Evolutionary conservation across 2,329 filamentous ascomycete species (phyloP).

Genomic region (Ciborinia camelliae): DNA sequence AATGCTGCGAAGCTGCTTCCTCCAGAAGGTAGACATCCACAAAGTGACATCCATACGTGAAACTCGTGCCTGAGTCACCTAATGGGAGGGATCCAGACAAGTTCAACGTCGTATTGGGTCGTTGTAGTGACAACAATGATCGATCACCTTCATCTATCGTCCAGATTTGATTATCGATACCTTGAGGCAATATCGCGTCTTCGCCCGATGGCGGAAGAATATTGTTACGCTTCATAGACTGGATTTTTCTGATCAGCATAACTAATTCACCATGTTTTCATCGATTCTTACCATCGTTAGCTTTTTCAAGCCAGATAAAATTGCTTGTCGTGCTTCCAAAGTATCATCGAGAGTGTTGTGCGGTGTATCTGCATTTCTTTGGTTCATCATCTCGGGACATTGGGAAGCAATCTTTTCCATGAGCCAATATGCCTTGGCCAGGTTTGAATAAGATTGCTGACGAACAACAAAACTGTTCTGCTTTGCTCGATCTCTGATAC

Average conservation of each 20-base stretch:
- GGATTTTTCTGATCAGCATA: not conserved
- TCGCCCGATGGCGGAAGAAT: constrained; percentile 66
- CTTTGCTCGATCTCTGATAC: constrained; percentile 61
- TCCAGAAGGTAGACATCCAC: constrained; percentile 74
- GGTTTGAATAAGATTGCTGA: constrained; percentile 79
- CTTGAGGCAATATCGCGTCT: constrained; percentile 67
- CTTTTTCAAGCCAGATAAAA: constrained; percentile 66
- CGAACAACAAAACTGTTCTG: constrained; percentile 53
- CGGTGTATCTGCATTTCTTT: constrained; percentile 25
- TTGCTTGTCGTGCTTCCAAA: constrained; percentile 49
- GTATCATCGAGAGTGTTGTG: constrained; percentile 41
- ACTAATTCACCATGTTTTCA: not conserved
- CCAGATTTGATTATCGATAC: constrained; percentile 80
- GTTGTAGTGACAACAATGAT: constrained; percentile 32
- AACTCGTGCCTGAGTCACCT: constrained; percentile 68
- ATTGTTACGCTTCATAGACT: constrained; percentile 78
- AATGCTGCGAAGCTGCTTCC: constrained; percentile 62
- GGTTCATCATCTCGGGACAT: constrained; percentile 27
- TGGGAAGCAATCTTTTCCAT: constrained; percentile 47
- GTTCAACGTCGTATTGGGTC: constrained; percentile 37
- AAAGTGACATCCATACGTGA: constrained; percentile 75
- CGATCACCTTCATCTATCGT: constrained; percentile 55
- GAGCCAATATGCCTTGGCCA: constrained; percentile 88
- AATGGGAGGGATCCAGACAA: constrained; percentile 69
- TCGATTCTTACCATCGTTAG: constrained; percentile 51